phyloP scores from a whole-genome alignment of 1,284 basidiomycete species.

The Wallemia mellicola region DNA sequence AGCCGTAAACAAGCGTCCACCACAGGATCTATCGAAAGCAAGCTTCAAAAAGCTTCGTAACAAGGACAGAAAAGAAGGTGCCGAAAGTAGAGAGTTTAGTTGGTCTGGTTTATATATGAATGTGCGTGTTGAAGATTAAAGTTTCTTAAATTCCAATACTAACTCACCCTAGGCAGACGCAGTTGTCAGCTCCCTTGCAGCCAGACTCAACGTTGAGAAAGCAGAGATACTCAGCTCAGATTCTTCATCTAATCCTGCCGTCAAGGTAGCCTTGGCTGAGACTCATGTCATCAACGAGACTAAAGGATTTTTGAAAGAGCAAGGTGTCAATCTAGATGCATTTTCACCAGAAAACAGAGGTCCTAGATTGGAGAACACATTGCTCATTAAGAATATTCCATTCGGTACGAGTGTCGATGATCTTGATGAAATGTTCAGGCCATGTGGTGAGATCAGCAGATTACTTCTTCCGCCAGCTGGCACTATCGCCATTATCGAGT shows the following conservation, averaged over 20 bases:
- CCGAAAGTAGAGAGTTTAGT: slow-evolving; percentile 53
- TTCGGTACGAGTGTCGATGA: slow-evolving; percentile 52
- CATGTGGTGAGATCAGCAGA: slow-evolving; percentile 40
- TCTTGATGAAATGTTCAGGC: slow-evolving; percentile 46
- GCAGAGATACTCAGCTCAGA: slow-evolving; percentile 42
- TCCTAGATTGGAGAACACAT: slow-evolving; percentile 38
- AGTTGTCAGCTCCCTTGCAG: slow-evolving; percentile 50
- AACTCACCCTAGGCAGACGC: slow-evolving; percentile 42
- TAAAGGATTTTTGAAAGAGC: slow-evolving; percentile 25
- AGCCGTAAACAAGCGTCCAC: slow-evolving; percentile 34
- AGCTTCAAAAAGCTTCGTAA: slow-evolving; percentile 22
- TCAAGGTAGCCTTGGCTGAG: slow-evolving; percentile 82
- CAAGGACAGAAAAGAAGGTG: slow-evolving; percentile 33
- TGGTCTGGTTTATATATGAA: slow-evolving; percentile 97
- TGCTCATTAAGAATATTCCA: slow-evolving; percentile 90
- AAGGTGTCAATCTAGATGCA: slow-evolving; percentile 21
- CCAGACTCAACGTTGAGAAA: slow-evolving; percentile 53
- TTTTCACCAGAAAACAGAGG: slow-evolving; percentile 19
- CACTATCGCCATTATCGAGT: slow-evolving; percentile 79
- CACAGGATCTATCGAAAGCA: slow-evolving; percentile 20
- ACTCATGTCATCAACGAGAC: slow-evolving; percentile 89
- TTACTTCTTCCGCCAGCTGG: slow-evolving; percentile 73
- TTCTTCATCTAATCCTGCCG: slow-evolving; percentile 22
- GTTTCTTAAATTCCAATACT: slow-evolving; percentile 2
- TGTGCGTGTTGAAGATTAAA: slow-evolving; percentile 26